phyloP scores from a whole-genome alignment of 2,329 filamentous ascomycete genomes.

The Penicillium sp. region DNA sequence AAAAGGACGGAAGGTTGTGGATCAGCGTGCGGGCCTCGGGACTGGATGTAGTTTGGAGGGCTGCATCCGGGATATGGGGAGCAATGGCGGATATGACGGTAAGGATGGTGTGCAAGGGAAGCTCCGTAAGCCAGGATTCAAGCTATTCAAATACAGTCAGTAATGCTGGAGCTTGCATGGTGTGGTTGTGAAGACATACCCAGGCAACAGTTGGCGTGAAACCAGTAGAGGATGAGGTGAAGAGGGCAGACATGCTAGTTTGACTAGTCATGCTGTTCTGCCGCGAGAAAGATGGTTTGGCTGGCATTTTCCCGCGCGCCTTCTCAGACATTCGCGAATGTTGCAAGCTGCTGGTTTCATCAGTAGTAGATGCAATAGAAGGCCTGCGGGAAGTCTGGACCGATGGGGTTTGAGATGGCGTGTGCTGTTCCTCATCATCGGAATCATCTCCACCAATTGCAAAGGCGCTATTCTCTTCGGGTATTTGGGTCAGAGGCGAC shows the following conservation, averaged over 20 bases:
- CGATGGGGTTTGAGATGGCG: constrained; percentile 57
- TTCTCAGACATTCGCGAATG: constrained; percentile 96
- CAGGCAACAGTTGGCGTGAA: constrained; percentile 80
- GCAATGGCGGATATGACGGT: constrained; percentile 65
- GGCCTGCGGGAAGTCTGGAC: constrained; percentile 59
- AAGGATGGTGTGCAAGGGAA: constrained; percentile 83
- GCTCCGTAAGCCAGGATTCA: constrained; percentile 86
- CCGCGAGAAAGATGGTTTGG: constrained; percentile 75
- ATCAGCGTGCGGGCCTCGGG: constrained; percentile 44
- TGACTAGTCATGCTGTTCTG: constrained; percentile 88
- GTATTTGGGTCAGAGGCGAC: constrained; percentile 63
- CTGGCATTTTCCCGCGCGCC: constrained; percentile 91
- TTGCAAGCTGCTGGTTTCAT: constrained; percentile 72
- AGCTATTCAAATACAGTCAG: constrained; percentile 58
- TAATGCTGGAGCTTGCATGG: neutral
- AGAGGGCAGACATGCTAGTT: constrained; percentile 60
- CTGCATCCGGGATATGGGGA: constrained; percentile 51
- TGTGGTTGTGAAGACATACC: constrained; percentile 43
- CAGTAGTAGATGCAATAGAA: constrained; percentile 64
- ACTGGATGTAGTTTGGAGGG: constrained; percentile 41
- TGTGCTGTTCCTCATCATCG: constrained; percentile 61
- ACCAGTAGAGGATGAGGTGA: constrained; percentile 50
- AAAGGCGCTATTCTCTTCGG: constrained; percentile 77
- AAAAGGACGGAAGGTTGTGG: constrained; percentile 43
- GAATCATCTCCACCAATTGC: constrained; percentile 75